Evolutionary conservation across 139 green algal species (phyloP), one percentile per base, ranked within the genome.

Genomic region (Asterochloris erici): DNA sequence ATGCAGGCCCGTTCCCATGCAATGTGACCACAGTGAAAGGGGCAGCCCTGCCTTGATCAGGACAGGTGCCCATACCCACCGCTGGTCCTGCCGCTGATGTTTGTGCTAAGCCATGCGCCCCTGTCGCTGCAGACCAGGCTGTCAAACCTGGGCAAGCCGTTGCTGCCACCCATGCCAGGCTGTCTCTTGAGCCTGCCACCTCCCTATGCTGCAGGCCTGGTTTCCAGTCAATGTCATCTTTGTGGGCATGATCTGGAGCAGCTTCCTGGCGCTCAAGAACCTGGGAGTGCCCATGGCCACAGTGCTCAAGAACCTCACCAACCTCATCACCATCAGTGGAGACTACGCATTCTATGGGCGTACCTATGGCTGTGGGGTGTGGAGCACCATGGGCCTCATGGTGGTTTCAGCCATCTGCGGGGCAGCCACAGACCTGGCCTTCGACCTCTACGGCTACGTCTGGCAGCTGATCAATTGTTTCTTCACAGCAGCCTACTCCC

Each of bases 141-240:
- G 26, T 61, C 63, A 17, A 12, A 13, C 54, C 14, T 77, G 14
- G 73, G 10, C 12, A 0, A 60, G 0, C 47, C 29, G 1, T n/a
- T n/a, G n/a, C n/a, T 68, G 19, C 19, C 47, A 28, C 29, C 23
- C 19, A 27, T 23, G 75, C 19, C 24, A 68, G 11, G 10, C n/a
- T 47, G 47, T 27, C 38, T 28, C 75, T 29, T 79, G n/a, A 79
- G 16, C 13, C 27, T 26, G 15, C 2, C 16, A 63, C 11, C 16
- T 79, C 6, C 6, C 38, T 15, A 28, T 12, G 26, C 74, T 93
- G 71, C 68, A 77, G 27, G n/a, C 93, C 0, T 98, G 96, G 96
- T 77, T 96, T 60, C 96, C 96, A 9, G 92, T 98, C 19, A 99
- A 99, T 84, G 17, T 97, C 47, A 93, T 99, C 19, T 99, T 99